Conservation (phyloP, 805 yeast species). For the Suhomyces pyralidae region DNA sequence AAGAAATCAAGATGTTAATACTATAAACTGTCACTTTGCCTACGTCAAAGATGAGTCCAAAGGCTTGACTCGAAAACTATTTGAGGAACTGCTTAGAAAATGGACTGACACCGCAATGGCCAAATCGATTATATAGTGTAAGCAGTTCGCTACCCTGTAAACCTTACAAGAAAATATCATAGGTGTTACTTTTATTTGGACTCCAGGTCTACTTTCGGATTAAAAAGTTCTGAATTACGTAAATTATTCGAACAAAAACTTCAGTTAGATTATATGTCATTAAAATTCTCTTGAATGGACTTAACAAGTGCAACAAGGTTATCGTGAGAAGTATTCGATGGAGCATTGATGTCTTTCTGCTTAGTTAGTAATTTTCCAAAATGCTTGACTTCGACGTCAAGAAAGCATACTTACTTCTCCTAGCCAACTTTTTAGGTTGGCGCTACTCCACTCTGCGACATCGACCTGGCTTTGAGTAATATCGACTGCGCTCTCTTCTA, state of each 20-base stretch:
- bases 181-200: neutral
- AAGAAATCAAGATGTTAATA: conserved; percentile 73
- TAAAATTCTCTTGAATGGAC: conserved; percentile 33
- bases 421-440: conserved; percentile 34
- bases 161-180: neutral
- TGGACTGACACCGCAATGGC: conserved; percentile 22
- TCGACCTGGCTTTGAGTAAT: conserved; percentile 20
- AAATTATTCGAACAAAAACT: conserved; percentile 5
- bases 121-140: neutral
- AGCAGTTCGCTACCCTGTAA: neutral
- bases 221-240: neutral
- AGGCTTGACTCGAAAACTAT: conserved; percentile 58
- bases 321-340: conserved; percentile 44
- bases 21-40: conserved; percentile 66
- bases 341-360: conserved; percentile 45
- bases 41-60: conserved; percentile 54
- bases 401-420: conserved; percentile 33
- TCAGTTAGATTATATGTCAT: conserved; percentile 16
- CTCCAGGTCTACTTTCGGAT: neutral
- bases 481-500: conserved; percentile 11
- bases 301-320: conserved; percentile 48
- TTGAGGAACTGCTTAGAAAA: conserved; percentile 40
- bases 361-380: conserved; percentile 17
- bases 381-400: neutral
- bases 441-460: conserved; percentile 34